Evolutionary conservation across 768 basidiomycete genomes (phyloP).

Genomic region (Panus rudis): DNA sequence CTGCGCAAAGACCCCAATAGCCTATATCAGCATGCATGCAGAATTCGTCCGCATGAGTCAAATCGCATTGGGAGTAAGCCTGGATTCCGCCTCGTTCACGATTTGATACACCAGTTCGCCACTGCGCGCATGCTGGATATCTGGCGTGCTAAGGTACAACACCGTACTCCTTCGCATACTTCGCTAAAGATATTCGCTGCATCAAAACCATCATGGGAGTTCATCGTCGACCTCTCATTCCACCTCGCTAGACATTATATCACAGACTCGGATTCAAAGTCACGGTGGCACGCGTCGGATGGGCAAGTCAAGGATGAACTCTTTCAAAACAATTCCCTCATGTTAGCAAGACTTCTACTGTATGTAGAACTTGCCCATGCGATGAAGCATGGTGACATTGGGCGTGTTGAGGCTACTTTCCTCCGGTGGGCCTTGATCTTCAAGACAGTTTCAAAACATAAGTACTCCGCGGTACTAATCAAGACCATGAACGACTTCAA

Average conservation of each 20-base stretch:
- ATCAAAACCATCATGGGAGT: background rate
- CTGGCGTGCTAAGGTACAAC: slow-evolving; percentile 19
- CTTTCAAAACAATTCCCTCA: slow-evolving; percentile 16
- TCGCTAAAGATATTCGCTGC: background rate
- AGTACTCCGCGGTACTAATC: slow-evolving; percentile 8
- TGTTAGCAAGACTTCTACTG: slow-evolving; percentile 26
- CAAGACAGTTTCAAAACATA: slow-evolving; percentile 10
- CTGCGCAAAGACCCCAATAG: slow-evolving; percentile 4
- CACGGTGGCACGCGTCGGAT: too few species aligned
- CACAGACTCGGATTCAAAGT: slow-evolving; percentile 26
- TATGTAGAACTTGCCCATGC: slow-evolving; percentile 31
- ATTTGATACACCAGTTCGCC: slow-evolving; percentile 26
- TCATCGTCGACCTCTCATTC: background rate
- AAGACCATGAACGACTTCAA: slow-evolving; percentile 6
- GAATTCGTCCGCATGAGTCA: slow-evolving; percentile 25
- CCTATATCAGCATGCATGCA: slow-evolving; percentile 17
- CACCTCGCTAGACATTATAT: slow-evolving; percentile 5
- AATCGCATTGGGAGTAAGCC: slow-evolving; percentile 27
- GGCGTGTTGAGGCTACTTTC: slow-evolving; percentile 9
- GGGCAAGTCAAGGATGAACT: slow-evolving; percentile 13
- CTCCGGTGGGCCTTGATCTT: slow-evolving; percentile 7
- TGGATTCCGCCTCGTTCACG: slow-evolving; percentile 30
- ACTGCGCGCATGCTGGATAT: slow-evolving; percentile 21
- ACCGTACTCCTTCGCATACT: background rate
- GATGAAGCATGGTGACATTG: slow-evolving; percentile 16